A percentile compares a stretch with the other conserved stretches of the same genome.
Conservation (phyloP, 2,329 filamentous ascomycete species). For the Drechslerella coelobrocha region DNA sequence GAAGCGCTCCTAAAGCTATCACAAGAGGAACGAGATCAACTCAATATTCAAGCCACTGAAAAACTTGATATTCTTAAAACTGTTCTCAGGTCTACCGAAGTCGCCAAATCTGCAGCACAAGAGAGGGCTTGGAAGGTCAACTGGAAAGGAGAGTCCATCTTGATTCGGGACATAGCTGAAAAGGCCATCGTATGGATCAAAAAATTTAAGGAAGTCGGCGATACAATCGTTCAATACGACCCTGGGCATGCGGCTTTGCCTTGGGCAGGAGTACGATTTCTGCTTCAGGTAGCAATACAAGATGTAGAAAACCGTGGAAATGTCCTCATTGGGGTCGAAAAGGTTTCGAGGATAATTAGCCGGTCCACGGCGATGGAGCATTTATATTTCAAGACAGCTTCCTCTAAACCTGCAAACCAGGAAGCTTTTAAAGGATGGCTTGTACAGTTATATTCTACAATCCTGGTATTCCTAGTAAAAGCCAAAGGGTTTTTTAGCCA, state of each 20-base stretch:
- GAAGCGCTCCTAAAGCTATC: background rate
- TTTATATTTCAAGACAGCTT: conserved; percentile 3
- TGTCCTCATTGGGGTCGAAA: conserved; percentile 16
- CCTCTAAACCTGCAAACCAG: background rate
- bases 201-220: conserved; percentile 55
- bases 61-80: background rate
- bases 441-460: background rate
- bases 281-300: conserved; percentile 24
- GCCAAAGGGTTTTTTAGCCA: conserved; percentile 11
- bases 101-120: background rate
- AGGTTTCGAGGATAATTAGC: conserved; percentile 5
- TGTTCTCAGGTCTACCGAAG: background rate
- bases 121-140: conserved; percentile 42
- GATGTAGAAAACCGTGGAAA: conserved; percentile 7
- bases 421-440: background rate
- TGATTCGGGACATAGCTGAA: conserved; percentile 55
- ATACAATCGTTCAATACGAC: conserved; percentile 53
- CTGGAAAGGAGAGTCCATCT: conserved; percentile 26
- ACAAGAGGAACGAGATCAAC: background rate
- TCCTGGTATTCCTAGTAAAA: conserved; percentile 15
- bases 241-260: conserved; percentile 54
- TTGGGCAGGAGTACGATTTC: conserved; percentile 54
- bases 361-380: conserved; percentile 14
- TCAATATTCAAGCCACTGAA: background rate
- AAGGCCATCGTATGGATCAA: conserved; percentile 54